Evolutionary conservation across 176 grass and related monocot species (phyloP), one percentile per base, ranked within the genome.

Genomic region (Carex littledalei): DNA sequence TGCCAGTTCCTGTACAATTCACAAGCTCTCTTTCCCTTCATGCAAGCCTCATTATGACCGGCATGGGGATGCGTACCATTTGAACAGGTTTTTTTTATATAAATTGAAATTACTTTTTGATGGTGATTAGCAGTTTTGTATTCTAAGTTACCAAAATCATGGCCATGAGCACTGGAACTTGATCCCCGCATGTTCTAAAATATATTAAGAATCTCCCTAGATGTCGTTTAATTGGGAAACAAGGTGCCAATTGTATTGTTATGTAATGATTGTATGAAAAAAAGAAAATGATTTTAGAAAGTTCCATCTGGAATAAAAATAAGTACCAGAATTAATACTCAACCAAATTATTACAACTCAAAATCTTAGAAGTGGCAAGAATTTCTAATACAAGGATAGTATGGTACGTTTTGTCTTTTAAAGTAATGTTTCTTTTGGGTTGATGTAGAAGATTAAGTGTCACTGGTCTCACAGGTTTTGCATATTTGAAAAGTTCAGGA

Each of bases 11-110:
- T 80, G 77, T 69, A 66, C 79, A 49, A 90, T 69, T 82, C 83
- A 90, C 50, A 98, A 98, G 80, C 93, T 95, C 63, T 94, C 92
- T 85, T 94, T 98, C 32, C 75, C 93, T 85, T 94, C 93, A 81
- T 98, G 95, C 73, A 76, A 89, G 78, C 67, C 88, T 26, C 86
- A 91, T 37, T 79, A 84, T 65, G 90, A 86, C 43, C 63, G 77
- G 90, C 62, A 87, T 67, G 80, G 84, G 82, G 83, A 78, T 78
- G 71, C 88, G 63, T 77, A 80, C 37, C 81, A 88, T 79, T 80
- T 94, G 49, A 91, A 98, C 86, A 98, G 93, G 93, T 94, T 29
- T 58, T 26, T 24, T 79, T 29, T 56, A 14, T 43, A 6, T 56
- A 26, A 18, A 61, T 34, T 34, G 8, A 82, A 17, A 11, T 57